These are phyloP conservation scores for Colletotrichum sp. DNA, from an alignment of 2,329 filamentous ascomycete genomes.

Conservation along the genomic window DNA sequence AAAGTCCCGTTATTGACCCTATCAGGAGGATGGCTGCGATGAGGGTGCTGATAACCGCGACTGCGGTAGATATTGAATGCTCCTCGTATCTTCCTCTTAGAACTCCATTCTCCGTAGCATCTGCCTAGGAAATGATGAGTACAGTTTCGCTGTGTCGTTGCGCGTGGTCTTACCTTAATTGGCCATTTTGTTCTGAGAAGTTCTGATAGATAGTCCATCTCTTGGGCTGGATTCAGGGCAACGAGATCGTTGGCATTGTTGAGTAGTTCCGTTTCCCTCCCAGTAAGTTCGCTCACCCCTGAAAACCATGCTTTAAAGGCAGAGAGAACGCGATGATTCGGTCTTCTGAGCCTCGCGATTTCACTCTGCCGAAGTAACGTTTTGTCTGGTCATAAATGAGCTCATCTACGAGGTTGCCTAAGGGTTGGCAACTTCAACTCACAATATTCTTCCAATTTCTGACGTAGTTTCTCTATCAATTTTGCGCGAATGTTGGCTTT, in stretches of 20 bases:
- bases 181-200: no score
- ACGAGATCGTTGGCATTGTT: neutral
- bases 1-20: conserved; percentile 10
- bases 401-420: no score
- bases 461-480: neutral
- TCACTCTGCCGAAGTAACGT: neutral
- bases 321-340: no score
- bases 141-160: no score
- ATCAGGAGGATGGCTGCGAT: neutral
- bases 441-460: neutral
- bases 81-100: neutral
- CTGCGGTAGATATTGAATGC: neutral
- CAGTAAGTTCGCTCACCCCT: accelerated
- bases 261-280: neutral
- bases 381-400: no score
- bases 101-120: no score
- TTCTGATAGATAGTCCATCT: conserved; percentile 7
- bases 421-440: no score
- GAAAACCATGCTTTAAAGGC: neutral
- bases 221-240: neutral
- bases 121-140: no score
- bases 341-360: neutral
- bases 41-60: neutral
- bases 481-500: neutral
- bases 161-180: no score